These are phyloP conservation scores for Lactifluus echinatus DNA, from an alignment of 768 basidiomycete species.

Conservation along the genomic window DNA sequence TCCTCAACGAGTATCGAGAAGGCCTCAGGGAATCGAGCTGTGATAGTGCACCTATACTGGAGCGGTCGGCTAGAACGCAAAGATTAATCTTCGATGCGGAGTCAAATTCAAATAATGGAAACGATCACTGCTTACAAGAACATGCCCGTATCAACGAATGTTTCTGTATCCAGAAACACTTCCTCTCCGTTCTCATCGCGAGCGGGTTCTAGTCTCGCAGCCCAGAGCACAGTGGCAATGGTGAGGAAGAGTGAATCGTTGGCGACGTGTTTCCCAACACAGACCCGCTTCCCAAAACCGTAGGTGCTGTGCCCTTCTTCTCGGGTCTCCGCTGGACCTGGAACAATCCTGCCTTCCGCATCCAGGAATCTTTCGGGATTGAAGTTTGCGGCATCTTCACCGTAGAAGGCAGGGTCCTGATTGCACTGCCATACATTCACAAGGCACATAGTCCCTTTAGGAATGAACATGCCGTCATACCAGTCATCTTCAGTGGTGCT, in stretches of 20 bases:
- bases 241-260: conserved; percentile 19
- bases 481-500: conserved; percentile 22
- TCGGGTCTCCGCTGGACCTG: conserved; percentile 5
- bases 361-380: conserved; percentile 19
- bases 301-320: conserved; percentile 15
- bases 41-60: neutral
- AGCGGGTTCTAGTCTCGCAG: conserved; percentile 13
- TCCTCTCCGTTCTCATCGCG: conserved; percentile 10
- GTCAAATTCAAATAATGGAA: no score
- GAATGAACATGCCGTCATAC: conserved; percentile 24
- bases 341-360: neutral
- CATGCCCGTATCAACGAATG: conserved; percentile 2
- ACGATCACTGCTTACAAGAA: conserved; percentile 1
- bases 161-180: neutral
- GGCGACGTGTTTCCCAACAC: conserved; percentile 19
- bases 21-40: neutral
- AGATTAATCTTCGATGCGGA: no score
- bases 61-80: neutral
- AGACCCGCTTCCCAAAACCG: conserved; percentile 19
- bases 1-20: neutral
- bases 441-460: conserved; percentile 29
- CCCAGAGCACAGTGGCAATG: conserved; percentile 21
- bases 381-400: conserved; percentile 18
- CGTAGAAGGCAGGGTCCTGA: conserved; percentile 4
- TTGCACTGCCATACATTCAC: conserved; percentile 20